These are phyloP conservation scores for Astrothelium subdiscretum DNA, from an alignment of 495 filamentous ascomycete genomes.

Conservation along the genomic window DNA sequence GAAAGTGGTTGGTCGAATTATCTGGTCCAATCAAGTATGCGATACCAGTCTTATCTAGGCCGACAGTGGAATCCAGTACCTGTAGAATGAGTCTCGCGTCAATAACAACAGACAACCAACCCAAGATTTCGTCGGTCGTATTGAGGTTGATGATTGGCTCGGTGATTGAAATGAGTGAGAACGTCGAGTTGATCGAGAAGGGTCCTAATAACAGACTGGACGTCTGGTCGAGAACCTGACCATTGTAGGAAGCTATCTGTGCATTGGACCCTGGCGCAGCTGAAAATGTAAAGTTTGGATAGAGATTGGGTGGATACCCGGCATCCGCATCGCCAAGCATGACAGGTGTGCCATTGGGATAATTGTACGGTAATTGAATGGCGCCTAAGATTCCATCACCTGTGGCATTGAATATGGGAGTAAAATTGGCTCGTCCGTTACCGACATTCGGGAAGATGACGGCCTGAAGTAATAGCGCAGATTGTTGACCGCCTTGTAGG, in stretches of 20 bases:
- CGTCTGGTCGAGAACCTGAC: constrained; percentile 40
- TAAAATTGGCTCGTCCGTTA: constrained; percentile 35
- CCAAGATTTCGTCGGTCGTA: constrained; percentile 47
- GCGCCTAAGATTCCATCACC: constrained; percentile 27
- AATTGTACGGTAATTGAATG: constrained; percentile 46
- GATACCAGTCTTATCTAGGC: constrained; percentile 53
- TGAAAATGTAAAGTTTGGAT: constrained; percentile 61
- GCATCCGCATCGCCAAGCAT: constrained; percentile 42
- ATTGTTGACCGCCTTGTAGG: constrained; percentile 36
- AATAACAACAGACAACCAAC: constrained; percentile 64
- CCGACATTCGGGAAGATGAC: constrained; percentile 52
- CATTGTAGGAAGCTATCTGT: constrained; percentile 31
- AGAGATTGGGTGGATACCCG: constrained; percentile 57
- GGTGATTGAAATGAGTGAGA: constrained; percentile 71
- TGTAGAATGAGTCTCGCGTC: constrained; percentile 46
- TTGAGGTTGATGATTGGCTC: constrained; percentile 58
- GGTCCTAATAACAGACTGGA: constrained; percentile 57
- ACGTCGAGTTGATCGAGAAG: constrained; percentile 50
- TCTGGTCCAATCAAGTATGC: constrained; percentile 57
- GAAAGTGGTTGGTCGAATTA: constrained; percentile 53
- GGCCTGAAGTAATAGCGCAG: constrained; percentile 51
- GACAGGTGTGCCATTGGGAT: constrained; percentile 44
- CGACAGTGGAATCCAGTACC: constrained; percentile 50
- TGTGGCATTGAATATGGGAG: constrained; percentile 51
- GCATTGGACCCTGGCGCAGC: constrained; percentile 25